Percentiles rank a stretch among this genome's conserved stretches.
These are phyloP conservation scores for Dactylis glomerata DNA, from an alignment of 176 grass and related monocot species.

Conservation along the genomic window DNA sequence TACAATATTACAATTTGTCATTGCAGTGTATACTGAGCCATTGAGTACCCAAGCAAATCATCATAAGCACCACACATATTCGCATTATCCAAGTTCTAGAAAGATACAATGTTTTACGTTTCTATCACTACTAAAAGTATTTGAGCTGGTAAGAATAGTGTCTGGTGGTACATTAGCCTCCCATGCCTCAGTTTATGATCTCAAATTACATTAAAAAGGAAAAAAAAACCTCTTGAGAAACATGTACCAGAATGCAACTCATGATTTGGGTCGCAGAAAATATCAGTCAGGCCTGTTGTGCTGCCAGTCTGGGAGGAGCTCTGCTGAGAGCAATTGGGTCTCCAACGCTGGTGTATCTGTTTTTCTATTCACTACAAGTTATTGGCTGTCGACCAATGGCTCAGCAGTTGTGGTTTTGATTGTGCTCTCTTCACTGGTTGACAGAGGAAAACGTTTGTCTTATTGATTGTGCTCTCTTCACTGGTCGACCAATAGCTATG, in stretches of 20 bases:
- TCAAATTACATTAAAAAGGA: not conserved
- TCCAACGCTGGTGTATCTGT: not conserved
- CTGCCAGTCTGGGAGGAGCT: not conserved
- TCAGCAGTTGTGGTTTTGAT: not conserved
- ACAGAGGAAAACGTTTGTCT: not conserved
- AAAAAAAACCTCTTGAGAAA: not conserved
- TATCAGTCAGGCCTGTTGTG: not conserved
- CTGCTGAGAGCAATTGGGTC: not conserved
- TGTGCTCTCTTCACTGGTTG: not conserved
- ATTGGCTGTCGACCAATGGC: not conserved
- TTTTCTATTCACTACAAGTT: not conserved
- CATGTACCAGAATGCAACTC: not conserved
- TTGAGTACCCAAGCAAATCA: not conserved
- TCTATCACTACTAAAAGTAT: not conserved
- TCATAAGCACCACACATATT: not conserved
- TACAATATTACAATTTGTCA: not conserved
- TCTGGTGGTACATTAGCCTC: not conserved
- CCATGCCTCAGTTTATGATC: not conserved
- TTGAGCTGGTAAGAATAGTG: not conserved
- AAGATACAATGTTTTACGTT: not conserved
- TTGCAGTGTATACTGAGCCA: not conserved
- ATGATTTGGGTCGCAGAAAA: not conserved
- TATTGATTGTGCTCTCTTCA: not conserved
- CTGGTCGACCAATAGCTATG: not conserved
- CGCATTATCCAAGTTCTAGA: not conserved